Conservation (phyloP, 257 asterid species). For the Scutellaria barbata region DNA sequence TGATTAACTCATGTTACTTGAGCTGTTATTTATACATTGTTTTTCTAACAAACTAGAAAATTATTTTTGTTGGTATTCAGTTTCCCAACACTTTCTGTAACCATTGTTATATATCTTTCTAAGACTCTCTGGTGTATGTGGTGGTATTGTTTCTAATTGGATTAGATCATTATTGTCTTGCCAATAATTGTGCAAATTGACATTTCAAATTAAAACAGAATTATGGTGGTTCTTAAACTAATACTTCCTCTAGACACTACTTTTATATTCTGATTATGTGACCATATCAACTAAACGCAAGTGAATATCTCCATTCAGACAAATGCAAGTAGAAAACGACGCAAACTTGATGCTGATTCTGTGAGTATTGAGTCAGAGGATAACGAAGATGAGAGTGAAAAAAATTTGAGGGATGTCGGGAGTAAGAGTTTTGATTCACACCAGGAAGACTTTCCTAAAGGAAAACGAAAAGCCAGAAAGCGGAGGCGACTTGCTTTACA, state of each 20-base stretch:
- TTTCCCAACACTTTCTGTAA: background rate
- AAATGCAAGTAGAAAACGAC: constrained; percentile 71
- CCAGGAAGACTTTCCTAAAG: constrained; percentile 88
- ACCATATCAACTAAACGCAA: constrained; percentile 8
- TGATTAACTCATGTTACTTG: background rate
- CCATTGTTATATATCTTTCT: background rate
- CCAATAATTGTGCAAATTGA: background rate
- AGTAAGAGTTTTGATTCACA: constrained; percentile 64
- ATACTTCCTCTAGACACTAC: background rate
- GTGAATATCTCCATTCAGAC: constrained; percentile 57
- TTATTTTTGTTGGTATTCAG: background rate
- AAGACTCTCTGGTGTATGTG: background rate
- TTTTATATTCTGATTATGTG: background rate
- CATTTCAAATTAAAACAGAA: background rate
- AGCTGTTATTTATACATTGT: background rate
- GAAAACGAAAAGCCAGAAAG: constrained; percentile 81
- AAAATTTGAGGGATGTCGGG: constrained; percentile 49
- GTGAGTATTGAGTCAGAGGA: constrained; percentile 75
- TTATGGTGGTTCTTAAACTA: constrained; percentile 5
- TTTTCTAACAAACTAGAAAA: background rate
- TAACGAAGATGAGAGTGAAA: constrained; percentile 51
- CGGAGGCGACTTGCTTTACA: constrained; percentile 72
- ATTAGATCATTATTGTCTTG: background rate
- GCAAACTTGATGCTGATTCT: constrained; percentile 66
- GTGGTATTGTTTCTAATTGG: background rate